Base-by-base conservation (phyloP, 768 basidiomycete species). In the Xerocomellus amylosporus region DNA sequence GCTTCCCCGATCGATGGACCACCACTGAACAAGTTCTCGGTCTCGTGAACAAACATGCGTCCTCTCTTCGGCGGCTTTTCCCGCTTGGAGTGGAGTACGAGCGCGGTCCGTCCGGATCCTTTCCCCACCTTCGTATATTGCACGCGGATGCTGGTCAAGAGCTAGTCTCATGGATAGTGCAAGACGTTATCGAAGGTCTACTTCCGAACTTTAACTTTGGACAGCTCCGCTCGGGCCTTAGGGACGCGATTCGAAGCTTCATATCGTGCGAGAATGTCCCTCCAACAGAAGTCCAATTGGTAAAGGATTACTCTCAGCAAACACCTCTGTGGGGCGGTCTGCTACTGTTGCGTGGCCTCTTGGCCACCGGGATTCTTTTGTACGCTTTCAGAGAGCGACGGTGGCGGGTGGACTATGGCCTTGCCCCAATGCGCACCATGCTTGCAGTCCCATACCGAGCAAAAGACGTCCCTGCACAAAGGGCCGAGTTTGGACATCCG, bases 1-100 rank as follows among this genome's bases (percentile, higher is more conserved):
- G 24, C 7, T 59, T 56, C 31, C 72, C 71, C 0, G 65, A 74
- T 24, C 60, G 74, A 51, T 76, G 75, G 75, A 61, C 56, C 1
- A 71, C 59, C 9, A 64, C 61, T 0, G 59, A 74, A 40, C 64
- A 72, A 22, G 44, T 75, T 15, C 58, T 76, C 14, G 9, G 37
- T 12, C 62, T 69, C n/a, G 59, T 73, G 1, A 51, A 49, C 9
- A 61, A 56, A 5, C 53, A 60, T 22, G 64, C 62, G 2, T 2
- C 34, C 14, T 40, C 41, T 8, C 52, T 70, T n/a, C 44, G 26
- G 14, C 24, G 17, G 4, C 6, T 5, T 2, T 60, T 45, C 38
- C 60, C 46, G 1, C 49, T 45, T 4, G 58, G 53, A 30, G 33
- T 66, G 5, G 70, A 71, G 41, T 59, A 58, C n/a, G 59, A 61